phyloP scores from a whole-genome alignment of 768 basidiomycete species.

The Rhodotorula sphaerocarpa region DNA sequence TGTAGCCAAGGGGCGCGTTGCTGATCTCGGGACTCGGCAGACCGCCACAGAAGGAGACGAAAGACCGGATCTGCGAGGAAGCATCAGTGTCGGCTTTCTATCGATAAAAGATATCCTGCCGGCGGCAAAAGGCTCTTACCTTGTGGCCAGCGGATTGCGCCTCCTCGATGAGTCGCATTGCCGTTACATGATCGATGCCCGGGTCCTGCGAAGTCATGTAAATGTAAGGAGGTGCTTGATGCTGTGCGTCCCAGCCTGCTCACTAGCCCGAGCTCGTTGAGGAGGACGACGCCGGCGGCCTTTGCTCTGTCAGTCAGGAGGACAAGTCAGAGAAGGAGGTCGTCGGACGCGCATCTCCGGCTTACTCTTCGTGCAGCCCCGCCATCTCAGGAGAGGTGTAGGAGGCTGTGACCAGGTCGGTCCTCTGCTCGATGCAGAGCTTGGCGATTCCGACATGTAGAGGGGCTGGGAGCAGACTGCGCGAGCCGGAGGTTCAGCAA shows the following conservation, averaged over 20 bases:
- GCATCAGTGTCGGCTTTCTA: no score
- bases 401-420: constrained; percentile 82
- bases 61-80: constrained; percentile 52
- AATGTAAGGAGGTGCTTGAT: constrained; percentile 31
- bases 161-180: constrained; percentile 58
- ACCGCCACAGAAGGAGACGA: constrained; percentile 87
- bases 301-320: constrained; percentile 15
- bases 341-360: background rate
- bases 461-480: constrained; percentile 67
- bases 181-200: constrained; percentile 81
- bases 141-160: constrained; percentile 52
- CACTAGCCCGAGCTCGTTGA: constrained; percentile 66
- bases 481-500: no score
- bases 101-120: background rate
- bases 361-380: no score
- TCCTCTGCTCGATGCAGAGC: constrained; percentile 59
- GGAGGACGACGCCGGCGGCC: constrained; percentile 56
- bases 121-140: background rate
- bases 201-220: constrained; percentile 61
- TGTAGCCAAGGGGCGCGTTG: constrained; percentile 38
- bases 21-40: constrained; percentile 65
- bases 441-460: constrained; percentile 66
- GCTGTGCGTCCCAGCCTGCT: constrained; percentile 19
- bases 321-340: no score
- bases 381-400: constrained; percentile 50